Evolutionary conservation across 331 rosid species (phyloP).

Genomic region (Quercus phellos): DNA sequence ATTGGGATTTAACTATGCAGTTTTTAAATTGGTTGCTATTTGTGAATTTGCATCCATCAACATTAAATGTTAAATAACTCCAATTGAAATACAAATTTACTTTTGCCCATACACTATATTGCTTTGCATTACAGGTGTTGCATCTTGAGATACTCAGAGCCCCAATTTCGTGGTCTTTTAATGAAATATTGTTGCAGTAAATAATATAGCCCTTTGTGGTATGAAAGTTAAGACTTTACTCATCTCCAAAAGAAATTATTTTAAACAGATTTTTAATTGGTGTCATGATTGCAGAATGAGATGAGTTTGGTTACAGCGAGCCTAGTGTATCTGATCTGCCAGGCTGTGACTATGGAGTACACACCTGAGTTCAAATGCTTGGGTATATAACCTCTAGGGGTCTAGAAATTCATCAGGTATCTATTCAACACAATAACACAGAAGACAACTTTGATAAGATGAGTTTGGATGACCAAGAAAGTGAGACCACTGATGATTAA

Average conservation of each 20-base stretch:
- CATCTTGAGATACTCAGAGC: neutral
- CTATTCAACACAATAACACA: slow-evolving; percentile 11
- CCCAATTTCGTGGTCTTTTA: neutral
- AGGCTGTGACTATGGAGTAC: slow-evolving; percentile 62
- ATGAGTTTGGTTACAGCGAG: slow-evolving; percentile 32
- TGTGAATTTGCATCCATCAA: neutral
- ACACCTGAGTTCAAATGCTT: slow-evolving; percentile 63
- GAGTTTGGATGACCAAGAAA: slow-evolving; percentile 43
- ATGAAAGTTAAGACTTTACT: neutral
- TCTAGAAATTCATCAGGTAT: slow-evolving; percentile 22
- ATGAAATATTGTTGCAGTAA: neutral
- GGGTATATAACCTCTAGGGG: slow-evolving; percentile 35
- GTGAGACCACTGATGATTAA: slow-evolving; percentile 57
- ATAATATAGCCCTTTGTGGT: neutral
- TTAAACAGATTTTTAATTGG: neutral
- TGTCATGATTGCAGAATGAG: slow-evolving; percentile 50
- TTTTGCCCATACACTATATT: neutral
- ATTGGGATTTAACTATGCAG: neutral
- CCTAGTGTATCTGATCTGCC: slow-evolving; percentile 43
- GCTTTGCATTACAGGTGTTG: neutral
- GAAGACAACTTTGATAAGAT: slow-evolving; percentile 38
- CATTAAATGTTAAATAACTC: neutral
- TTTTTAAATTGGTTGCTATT: neutral
- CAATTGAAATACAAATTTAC: neutral
- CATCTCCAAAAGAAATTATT: neutral